Conservation (phyloP, 306 rosid species). For the Albizia julibrissin region DNA sequence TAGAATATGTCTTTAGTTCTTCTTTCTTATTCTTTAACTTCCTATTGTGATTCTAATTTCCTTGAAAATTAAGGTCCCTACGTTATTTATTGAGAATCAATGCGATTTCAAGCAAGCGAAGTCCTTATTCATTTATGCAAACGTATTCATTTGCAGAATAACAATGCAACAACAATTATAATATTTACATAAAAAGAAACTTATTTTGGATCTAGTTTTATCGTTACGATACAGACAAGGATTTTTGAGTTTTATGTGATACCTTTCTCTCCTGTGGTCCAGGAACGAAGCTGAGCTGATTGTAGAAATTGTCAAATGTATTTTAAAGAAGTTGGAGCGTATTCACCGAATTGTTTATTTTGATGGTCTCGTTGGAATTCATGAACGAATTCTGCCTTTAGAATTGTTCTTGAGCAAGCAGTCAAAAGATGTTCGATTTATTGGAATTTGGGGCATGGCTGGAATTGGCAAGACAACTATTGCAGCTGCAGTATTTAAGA, state of each 20-base stretch:
- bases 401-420: neutral
- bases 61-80: neutral
- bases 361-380: slow-evolving; percentile 20
- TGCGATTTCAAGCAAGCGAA: too few species aligned
- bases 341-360: neutral
- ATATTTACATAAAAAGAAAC: neutral
- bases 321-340: neutral
- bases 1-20: neutral
- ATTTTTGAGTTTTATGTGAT: neutral
- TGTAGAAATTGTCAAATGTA: neutral
- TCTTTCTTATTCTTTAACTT: neutral
- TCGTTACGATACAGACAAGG: neutral
- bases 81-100: too few species aligned
- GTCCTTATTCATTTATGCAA: neutral
- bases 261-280: neutral
- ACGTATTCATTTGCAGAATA: too few species aligned
- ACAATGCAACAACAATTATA: too few species aligned
- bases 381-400: neutral
- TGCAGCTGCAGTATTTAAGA: neutral
- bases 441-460: slow-evolving; percentile 7
- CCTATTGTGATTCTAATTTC: neutral
- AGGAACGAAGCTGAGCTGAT: slow-evolving; percentile 18
- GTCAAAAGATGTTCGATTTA: neutral
- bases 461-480: slow-evolving; percentile 20
- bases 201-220: neutral